Conservation (phyloP, 768 basidiomycete species). For the Sistotremastrum suecicum region DNA sequence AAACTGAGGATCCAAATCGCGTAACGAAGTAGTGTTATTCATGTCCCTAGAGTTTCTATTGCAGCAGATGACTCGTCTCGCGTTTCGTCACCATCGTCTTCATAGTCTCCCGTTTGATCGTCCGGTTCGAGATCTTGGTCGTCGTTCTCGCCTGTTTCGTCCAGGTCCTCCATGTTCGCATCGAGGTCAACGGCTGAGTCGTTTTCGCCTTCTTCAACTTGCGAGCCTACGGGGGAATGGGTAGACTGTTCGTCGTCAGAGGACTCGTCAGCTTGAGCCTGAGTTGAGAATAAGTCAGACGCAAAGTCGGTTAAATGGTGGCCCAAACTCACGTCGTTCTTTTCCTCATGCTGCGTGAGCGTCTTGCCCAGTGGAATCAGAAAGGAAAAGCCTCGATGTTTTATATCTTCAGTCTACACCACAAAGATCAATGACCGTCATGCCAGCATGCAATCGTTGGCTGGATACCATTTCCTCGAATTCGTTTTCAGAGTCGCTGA, state of each 20-base stretch:
- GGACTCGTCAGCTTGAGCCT: constrained; percentile 29
- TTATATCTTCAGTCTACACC: constrained; percentile 35
- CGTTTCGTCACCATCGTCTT: constrained; percentile 22
- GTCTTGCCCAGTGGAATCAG: constrained; percentile 62
- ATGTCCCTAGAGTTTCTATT: constrained; percentile 35
- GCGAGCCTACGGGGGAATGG: constrained; percentile 7
- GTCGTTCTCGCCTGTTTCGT: constrained; percentile 28
- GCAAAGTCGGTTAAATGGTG: constrained; percentile 4
- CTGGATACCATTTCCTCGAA: constrained; percentile 52
- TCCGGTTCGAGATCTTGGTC: constrained; percentile 21
- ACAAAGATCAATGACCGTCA: constrained; percentile 13
- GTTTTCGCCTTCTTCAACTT: constrained; percentile 7
- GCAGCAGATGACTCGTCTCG: constrained; percentile 9
- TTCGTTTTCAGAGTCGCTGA: constrained; percentile 75
- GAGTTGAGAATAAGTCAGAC: constrained; percentile 23
- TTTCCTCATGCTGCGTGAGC: constrained; percentile 68
- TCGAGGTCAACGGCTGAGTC: constrained; percentile 33
- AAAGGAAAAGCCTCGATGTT: constrained; percentile 51
- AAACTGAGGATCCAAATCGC: constrained; percentile 1
- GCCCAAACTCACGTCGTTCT: constrained; percentile 55
- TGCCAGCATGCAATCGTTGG: background rate
- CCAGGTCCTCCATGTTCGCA: constrained; percentile 45
- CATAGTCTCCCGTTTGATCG: constrained; percentile 26
- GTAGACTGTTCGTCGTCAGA: constrained; percentile 39
- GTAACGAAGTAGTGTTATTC: constrained; percentile 33